Conservation (phyloP, 1,284 basidiomycete genomes). For the Coriolopsis trogii region DNA sequence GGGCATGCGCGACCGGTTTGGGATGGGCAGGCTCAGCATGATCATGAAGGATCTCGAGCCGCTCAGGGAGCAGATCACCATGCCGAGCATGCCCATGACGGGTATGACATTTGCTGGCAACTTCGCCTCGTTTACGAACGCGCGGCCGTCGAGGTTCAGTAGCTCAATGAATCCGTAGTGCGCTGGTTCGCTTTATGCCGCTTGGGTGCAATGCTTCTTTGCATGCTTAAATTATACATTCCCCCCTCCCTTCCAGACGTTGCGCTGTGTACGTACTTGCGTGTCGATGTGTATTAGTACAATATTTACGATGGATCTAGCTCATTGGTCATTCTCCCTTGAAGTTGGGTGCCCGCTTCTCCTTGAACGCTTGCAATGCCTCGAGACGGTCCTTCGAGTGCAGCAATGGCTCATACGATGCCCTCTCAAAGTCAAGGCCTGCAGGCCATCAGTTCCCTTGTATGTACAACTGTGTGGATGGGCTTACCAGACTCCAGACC, state of each 20-base stretch:
- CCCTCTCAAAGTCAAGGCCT: conserved; percentile 89
- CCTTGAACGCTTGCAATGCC: conserved; percentile 87
- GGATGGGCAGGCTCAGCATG: conserved; percentile 65
- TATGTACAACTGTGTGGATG: too few species aligned
- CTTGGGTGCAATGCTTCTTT: background rate
- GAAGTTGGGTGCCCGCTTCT: conserved; percentile 86
- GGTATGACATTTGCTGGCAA: conserved; percentile 30
- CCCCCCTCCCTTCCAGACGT: background rate
- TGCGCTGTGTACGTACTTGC: conserved; percentile 5
- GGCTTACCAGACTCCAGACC: conserved; percentile 71
- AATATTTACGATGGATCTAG: conserved; percentile 3
- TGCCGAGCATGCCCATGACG: conserved; percentile 50
- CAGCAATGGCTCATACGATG: conserved; percentile 85
- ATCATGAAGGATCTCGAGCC: conserved; percentile 86
- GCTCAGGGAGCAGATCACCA: conserved; percentile 48
- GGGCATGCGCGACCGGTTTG: conserved; percentile 70
- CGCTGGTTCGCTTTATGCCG: background rate
- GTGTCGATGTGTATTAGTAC: conserved; percentile 13
- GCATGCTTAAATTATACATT: conserved; percentile 16
- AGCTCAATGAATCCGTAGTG: too few species aligned
- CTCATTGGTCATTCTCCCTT: conserved; percentile 79
- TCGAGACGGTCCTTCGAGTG: conserved; percentile 81
- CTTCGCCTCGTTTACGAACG: conserved; percentile 20
- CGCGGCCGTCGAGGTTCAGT: conserved; percentile 20
- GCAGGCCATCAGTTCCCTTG: conserved; percentile 1